Evolutionary conservation across 2,329 filamentous ascomycete genomes (phyloP), one percentile per base, ranked within the genome.

Genomic region (Elsinoe necatrix): DNA sequence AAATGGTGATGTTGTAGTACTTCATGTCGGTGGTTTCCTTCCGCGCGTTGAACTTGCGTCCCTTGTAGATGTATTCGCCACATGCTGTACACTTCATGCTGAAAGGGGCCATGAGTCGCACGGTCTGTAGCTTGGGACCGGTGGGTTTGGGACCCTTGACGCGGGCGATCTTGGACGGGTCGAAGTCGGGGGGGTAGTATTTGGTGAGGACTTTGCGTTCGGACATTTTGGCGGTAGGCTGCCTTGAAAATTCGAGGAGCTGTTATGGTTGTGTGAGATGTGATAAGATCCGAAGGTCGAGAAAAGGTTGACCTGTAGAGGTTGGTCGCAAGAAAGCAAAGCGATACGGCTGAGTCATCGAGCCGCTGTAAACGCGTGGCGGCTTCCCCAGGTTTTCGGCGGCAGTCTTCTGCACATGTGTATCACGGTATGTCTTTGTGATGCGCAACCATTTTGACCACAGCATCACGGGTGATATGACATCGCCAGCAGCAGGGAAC

Each of bases 11-110:
- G 51, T 81, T 81, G 47, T 95, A 82, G 74, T 98, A 98, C 63
- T 86, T 87, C 65, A 96, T 87, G 18, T 93, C 87, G 1, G 89
- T 89, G 0, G 87, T 95, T 68, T 96, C 90, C 68, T 98, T 98
- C 34, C 89, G 81, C 2, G 89, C 86, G 73, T 97, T 97, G 79
- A 97, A 97, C 67, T 96, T 97, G 59, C 91, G 83, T 0, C 91
- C 91, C 62, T 87, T 87, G 77, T 95, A 92, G 67, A 95, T 93
- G 75, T 86, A 95, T 72, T 95, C 87, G 66, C 82, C 82, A 65
- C 81, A 84, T 27, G 74, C 72, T 11, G 72, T 83, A 69, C 87
- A 91, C 67, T 84, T 85, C 83, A 91, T 89, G 54, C 80, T 83
- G 72, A 91, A 93, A 3, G 89, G 89, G 0, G 87, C 86, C 89